phyloP scores from a whole-genome alignment of 257 asterid genomes.

The Eustoma russellianum region DNA sequence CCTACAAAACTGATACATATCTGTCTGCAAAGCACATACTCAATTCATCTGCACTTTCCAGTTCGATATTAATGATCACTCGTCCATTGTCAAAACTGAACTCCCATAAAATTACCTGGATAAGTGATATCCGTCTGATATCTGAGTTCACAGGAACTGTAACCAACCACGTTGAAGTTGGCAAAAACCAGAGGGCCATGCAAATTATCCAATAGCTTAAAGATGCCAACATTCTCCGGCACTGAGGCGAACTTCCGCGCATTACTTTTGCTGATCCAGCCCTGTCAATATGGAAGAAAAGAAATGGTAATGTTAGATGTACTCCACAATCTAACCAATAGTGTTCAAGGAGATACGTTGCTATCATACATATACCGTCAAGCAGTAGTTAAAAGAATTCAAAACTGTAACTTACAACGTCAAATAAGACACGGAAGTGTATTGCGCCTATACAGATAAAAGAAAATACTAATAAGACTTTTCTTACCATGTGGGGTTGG shows the following conservation, averaged over 20 bases:
- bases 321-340: too few relatives aligned
- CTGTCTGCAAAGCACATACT: conserved; percentile 10
- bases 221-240: conserved; percentile 4
- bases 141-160: conserved; percentile 9
- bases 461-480: too few relatives aligned
- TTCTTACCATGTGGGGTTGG: too few relatives aligned
- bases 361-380: too few relatives aligned
- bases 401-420: too few relatives aligned
- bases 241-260: conserved; percentile 12
- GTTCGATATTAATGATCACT: conserved; percentile 19
- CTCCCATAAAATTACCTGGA: conserved; percentile 25
- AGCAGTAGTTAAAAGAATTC: too few relatives aligned
- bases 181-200: conserved; percentile 13
- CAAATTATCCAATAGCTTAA: conserved; percentile 12
- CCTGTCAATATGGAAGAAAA: conserved; percentile 29
- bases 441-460: too few relatives aligned
- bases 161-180: conserved; percentile 15
- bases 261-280: conserved; percentile 36
- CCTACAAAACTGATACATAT: conserved; percentile 14
- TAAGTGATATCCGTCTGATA: conserved; percentile 19
- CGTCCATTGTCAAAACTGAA: conserved; percentile 34
- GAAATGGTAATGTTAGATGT: background rate
- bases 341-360: too few relatives aligned
- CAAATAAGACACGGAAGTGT: too few relatives aligned
- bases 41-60: conserved; percentile 11